Base-by-base conservation (phyloP, 2,329 filamentous ascomycete genomes). In the Westerdykella sp. region DNA sequence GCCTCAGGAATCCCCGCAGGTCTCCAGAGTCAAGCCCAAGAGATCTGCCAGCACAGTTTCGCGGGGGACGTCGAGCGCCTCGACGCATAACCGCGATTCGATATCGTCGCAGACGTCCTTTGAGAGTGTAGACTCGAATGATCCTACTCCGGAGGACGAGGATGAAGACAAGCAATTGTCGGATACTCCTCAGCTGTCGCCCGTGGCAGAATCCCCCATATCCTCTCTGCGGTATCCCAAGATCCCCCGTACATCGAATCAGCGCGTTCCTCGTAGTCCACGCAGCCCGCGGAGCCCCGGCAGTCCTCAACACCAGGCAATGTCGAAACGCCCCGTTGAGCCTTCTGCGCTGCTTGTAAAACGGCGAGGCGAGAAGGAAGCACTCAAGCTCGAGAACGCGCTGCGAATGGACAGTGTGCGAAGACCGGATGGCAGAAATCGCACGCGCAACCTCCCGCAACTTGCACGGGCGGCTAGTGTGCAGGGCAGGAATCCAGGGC, bases 131-230 rank as follows among this genome's bases (percentile, higher is more conserved):
- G 69, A 69, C 46, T 57, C 62, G 3, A 66, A 73, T 42, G 71
- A 74, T 44, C 63, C 70, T 2, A 74, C 72, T 2, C 72, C 71
- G 1, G 70, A 72, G 22, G 69, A 73, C 43, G 65, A 67, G 13
- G 66, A 69, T 10, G 65, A 66, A 37, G 58, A 65, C 22, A 64
- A 58, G 48, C 56, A 56, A 40, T 47, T 62, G 6, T 50, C 51
- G 2, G 51, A 59, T 34, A 51, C 56, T 35, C 57, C 48, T 37
- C 55, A 53, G 22, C 60, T 73, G 5, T 69, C 68, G 9, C 68
- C 70, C 4, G 69, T 73, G 1, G 64, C 62, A 4, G 69, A 71
- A 44, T 69, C 66, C 1, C 70, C 71, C 6, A 70, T 73, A n/a
- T 65, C 66, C 15, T 59, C 59, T 0, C 58, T 74, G 11, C 57